Conservation (phyloP, 2,329 filamentous ascomycete genomes). For the Keithomyces neogunnii region DNA sequence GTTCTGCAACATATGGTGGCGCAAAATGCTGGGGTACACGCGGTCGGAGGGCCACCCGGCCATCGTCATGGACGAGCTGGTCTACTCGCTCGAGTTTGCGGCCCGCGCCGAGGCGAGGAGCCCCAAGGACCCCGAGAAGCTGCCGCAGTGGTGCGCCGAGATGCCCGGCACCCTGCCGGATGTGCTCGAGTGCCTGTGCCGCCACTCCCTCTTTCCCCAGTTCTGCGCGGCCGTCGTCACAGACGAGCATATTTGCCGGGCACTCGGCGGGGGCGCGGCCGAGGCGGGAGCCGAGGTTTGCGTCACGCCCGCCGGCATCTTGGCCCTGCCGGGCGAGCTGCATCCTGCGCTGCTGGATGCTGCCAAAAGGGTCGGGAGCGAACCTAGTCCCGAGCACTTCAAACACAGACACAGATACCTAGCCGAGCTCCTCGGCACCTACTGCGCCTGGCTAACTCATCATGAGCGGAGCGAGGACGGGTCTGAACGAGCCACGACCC, state of each 20-base stretch:
- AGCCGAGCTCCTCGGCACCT: conserved; percentile 15
- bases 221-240: conserved; percentile 7
- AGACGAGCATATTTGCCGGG: conserved; percentile 1
- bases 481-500: no score
- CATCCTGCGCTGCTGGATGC: conserved; percentile 9
- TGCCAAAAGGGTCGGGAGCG: conserved; percentile 8
- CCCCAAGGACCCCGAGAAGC: conserved; percentile 2
- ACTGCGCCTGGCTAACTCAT: conserved; percentile 3
- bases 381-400: conserved; percentile 11
- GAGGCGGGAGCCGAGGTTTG: conserved; percentile 3
- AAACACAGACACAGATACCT: conserved; percentile 13
- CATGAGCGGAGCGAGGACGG: no score
- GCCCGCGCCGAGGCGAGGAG: conserved; percentile 9
- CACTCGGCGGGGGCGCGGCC: conserved; percentile 3
- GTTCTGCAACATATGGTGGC: conserved; percentile 40
- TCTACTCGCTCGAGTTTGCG: conserved; percentile 13
- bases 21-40: conserved; percentile 34
- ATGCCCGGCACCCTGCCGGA: conserved; percentile 7
- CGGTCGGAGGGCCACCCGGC: conserved; percentile 6
- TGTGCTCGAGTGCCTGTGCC: conserved; percentile 9
- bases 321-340: conserved; percentile 8
- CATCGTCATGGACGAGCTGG: conserved; percentile 7
- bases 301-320: conserved; percentile 7
- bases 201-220: conserved; percentile 10
- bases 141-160: conserved; percentile 8